These are phyloP conservation scores for Ustilago xerochloae DNA, from an alignment of 1,284 basidiomycete species.

Conservation along the genomic window DNA sequence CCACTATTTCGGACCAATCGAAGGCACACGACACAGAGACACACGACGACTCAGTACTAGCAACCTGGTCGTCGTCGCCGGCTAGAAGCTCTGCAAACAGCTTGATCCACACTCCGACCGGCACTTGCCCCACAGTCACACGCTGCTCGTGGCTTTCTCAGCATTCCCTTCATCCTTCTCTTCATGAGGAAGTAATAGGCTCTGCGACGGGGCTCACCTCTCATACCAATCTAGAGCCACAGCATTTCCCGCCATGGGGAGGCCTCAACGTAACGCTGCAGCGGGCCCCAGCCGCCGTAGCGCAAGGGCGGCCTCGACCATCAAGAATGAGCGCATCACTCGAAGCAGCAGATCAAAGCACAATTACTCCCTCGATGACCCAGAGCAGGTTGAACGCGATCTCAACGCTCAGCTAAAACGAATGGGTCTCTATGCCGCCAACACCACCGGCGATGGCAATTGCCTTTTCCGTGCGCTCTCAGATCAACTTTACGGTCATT, in stretches of 20 bases:
- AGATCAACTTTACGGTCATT: conserved; percentile 79
- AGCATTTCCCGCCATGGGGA: conserved; percentile 21
- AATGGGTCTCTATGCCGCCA: conserved; percentile 65
- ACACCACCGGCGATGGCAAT: conserved; percentile 66
- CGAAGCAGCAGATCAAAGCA: conserved; percentile 43
- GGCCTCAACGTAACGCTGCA: conserved; percentile 32
- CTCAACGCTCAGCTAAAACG: conserved; percentile 59
- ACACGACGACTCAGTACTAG: no score
- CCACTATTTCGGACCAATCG: not conserved
- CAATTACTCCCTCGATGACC: conserved; percentile 58
- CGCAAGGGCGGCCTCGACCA: conserved; percentile 29
- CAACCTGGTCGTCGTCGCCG: no score
- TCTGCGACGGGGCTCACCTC: not conserved
- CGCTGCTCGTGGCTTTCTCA: not conserved
- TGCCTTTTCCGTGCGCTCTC: conserved; percentile 68
- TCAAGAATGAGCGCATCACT: conserved; percentile 52
- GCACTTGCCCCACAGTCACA: no score
- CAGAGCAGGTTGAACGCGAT: conserved; percentile 58
- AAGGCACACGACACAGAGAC: no score
- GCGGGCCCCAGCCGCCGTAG: conserved; percentile 44
- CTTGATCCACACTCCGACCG: no score
- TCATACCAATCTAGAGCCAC: not conserved
- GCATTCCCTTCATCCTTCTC: not conserved
- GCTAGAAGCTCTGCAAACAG: no score
- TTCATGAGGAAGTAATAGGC: conserved; percentile 2